phyloP scores from a whole-genome alignment of 1,284 basidiomycete species.

The Phlebopus sp. region DNA sequence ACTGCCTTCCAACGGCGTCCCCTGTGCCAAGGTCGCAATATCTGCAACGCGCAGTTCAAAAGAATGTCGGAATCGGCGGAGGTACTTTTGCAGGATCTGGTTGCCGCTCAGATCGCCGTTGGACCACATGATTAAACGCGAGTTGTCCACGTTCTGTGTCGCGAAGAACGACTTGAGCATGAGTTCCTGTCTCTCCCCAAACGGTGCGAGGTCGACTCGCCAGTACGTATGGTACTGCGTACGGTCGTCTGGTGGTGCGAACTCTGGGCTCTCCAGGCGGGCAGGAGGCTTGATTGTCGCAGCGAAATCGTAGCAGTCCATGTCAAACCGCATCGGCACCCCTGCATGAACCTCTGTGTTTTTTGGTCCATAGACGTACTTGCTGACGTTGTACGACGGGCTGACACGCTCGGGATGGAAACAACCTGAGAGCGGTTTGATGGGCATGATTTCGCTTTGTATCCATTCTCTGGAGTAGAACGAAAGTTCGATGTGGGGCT shows the following conservation, averaged over 20 bases:
- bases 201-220: slow-evolving; percentile 80
- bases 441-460: slow-evolving; percentile 56
- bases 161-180: slow-evolving; percentile 90
- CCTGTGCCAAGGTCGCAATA: slow-evolving; percentile 61
- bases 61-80: slow-evolving; percentile 60
- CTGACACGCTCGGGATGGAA: slow-evolving; percentile 63
- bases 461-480: slow-evolving; percentile 79
- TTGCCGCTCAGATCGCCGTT: slow-evolving; percentile 73
- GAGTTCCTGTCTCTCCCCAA: slow-evolving; percentile 79
- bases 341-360: slow-evolving; percentile 75
- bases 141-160: slow-evolving; percentile 69
- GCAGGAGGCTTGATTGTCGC: slow-evolving; percentile 57
- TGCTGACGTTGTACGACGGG: slow-evolving; percentile 65
- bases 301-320: slow-evolving; percentile 89
- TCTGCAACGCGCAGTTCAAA: slow-evolving; percentile 73
- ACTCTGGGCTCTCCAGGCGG: slow-evolving; percentile 7
- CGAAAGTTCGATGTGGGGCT: slow-evolving; percentile 79
- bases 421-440: slow-evolving; percentile 68
- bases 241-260: slow-evolving; percentile 39
- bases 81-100: slow-evolving; percentile 58
- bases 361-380: slow-evolving; percentile 57
- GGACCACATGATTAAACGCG: slow-evolving; percentile 84
- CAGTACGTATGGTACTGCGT: slow-evolving; percentile 86
- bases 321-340: slow-evolving; percentile 67
- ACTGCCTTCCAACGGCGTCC: slow-evolving; percentile 74